phyloP scores from a whole-genome alignment of 495 filamentous ascomycete species.

The Oleoguttula mirabilis region DNA sequence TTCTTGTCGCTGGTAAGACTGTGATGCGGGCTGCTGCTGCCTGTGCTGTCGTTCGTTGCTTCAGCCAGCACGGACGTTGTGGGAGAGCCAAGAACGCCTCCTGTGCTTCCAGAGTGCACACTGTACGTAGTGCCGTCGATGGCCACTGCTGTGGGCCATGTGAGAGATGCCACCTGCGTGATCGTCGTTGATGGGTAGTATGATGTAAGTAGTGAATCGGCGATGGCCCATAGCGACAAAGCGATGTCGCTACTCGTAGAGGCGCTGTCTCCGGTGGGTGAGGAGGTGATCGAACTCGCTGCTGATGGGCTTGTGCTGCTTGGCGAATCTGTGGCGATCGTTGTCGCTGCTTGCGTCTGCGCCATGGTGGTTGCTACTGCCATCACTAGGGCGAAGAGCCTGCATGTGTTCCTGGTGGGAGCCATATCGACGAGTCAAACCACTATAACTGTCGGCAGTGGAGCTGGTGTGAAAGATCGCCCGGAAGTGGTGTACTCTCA shows the following conservation, averaged over 20 bases:
- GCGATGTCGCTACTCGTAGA: constrained; percentile 1
- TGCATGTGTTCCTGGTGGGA: no score
- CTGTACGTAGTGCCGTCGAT: constrained; percentile 9
- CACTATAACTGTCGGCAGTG: no score
- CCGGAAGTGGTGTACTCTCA: no score
- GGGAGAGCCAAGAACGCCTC: background rate
- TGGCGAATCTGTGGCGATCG: background rate
- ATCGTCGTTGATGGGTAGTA: constrained; percentile 17
- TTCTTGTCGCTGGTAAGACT: constrained; percentile 4
- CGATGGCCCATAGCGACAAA: background rate
- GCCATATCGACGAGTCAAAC: no score
- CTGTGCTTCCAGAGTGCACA: constrained; percentile 2
- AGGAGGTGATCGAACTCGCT: background rate
- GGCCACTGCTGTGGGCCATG: constrained; percentile 12
- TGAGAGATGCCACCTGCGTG: constrained; percentile 10
- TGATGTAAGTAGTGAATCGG: constrained; percentile 10
- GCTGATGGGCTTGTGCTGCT: background rate
- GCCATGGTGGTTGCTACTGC: no score
- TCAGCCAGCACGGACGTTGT: constrained; percentile 2
- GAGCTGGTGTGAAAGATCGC: no score
- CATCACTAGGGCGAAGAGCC: no score
- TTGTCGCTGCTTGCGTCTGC: background rate
- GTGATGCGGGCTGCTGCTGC: background rate
- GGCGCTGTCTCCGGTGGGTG: background rate
- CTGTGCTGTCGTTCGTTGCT: background rate